Conservation (phyloP, 2,329 filamentous ascomycete genomes). For the Pyricularia pennisetigena region DNA sequence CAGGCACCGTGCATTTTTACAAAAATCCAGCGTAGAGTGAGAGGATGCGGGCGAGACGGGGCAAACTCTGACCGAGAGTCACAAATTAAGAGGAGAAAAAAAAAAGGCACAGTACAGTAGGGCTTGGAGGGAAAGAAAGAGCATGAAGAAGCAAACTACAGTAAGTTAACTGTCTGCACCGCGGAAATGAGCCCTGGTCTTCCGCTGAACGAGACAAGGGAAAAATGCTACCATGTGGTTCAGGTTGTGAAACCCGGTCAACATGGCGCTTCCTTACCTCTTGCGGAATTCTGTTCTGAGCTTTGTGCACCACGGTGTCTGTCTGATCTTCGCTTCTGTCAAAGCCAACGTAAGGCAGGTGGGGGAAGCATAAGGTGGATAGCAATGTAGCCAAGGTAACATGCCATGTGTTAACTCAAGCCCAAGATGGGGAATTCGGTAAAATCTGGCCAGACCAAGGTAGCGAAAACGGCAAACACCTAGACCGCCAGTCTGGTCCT, state of each 20-base stretch:
- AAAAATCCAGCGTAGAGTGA: not conserved
- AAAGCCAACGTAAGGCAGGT: not conserved
- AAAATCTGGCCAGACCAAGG: not conserved
- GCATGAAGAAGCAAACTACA: not conserved
- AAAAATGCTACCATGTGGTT: not conserved
- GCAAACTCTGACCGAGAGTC: not conserved
- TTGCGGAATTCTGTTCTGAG: not conserved
- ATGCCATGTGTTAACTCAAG: not conserved
- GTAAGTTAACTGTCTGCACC: not conserved
- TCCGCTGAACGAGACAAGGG: not conserved
- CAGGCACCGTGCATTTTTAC: slow-evolving; percentile 2
- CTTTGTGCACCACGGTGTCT: not conserved
- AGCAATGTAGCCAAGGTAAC: not conserved
- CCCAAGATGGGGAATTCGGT: not conserved
- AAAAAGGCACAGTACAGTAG: slow-evolving; percentile 4
- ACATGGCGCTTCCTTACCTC: not conserved
- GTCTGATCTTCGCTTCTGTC: not conserved
- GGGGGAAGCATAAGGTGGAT: not conserved
- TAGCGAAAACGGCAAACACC: not conserved
- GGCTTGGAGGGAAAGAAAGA: not conserved
- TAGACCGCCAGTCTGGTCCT: not conserved
- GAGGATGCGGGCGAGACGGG: not conserved
- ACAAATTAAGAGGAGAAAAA: not conserved
- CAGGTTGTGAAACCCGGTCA: not conserved
- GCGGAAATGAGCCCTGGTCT: not conserved